phyloP scores from a whole-genome alignment of 371 early-diverging fungal genomes.

The Syncephalastrum racemosum region DNA sequence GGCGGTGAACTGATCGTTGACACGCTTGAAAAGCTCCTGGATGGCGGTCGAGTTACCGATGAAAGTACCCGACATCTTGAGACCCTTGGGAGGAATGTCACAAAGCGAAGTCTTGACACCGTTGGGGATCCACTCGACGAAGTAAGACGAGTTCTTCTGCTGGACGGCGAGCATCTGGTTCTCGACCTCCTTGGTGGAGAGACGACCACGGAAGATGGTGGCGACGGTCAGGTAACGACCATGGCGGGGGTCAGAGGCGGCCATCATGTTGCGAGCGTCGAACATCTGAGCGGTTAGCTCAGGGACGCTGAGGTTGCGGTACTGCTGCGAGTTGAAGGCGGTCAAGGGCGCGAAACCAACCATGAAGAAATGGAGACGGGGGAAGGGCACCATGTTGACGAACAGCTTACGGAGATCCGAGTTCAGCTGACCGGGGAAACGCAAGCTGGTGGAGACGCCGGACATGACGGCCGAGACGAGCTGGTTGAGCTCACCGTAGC shows the following conservation, averaged over 20 bases:
- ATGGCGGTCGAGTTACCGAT: conserved; percentile 98
- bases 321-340: conserved; percentile 79
- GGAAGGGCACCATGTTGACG: conserved; percentile 99
- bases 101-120: conserved; percentile 99
- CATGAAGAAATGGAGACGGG: conserved; percentile 99
- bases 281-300: conserved; percentile 97
- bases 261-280: conserved; percentile 98
- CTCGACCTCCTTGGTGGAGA: conserved; percentile 98
- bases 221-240: conserved; percentile 98
- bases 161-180: conserved; percentile 96
- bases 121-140: conserved; percentile 99
- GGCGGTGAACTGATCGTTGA: conserved; percentile 89
- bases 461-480: conserved; percentile 85
- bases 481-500: conserved; percentile 77
- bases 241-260: conserved; percentile 94
- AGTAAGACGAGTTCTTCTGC: conserved; percentile 91
- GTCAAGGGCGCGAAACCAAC: conserved; percentile 96
- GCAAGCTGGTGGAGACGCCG: conserved; percentile 94
- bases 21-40: conserved; percentile 97
- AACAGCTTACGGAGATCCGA: conserved; percentile 96
- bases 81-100: conserved; percentile 93
- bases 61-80: conserved; percentile 96
- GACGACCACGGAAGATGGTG: conserved; percentile 96
- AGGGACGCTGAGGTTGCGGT: conserved; percentile 85
- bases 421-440: conserved; percentile 99